A percentile compares a stretch with the other conserved stretches of the same genome.
phyloP scores from a whole-genome alignment of 2,329 filamentous ascomycete species.

The Fusarium graminum region DNA sequence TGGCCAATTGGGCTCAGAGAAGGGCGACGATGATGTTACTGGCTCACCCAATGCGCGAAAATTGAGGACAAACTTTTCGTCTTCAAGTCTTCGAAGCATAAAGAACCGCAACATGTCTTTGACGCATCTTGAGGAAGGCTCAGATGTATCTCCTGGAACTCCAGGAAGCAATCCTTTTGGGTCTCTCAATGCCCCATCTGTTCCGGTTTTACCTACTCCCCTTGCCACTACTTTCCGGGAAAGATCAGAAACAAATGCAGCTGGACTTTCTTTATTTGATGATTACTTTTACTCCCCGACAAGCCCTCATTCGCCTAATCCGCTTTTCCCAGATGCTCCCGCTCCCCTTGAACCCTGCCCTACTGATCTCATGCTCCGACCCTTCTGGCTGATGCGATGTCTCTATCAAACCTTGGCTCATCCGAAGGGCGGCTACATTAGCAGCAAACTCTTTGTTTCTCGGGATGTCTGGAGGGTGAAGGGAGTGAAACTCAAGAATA shows the following conservation, averaged over 20 bases:
- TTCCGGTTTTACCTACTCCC: constrained; percentile 77
- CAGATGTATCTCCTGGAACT: constrained; percentile 78
- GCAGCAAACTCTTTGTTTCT: constrained; percentile 90
- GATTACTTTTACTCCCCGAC: constrained; percentile 79
- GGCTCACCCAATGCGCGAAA: constrained; percentile 66
- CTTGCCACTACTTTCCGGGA: constrained; percentile 73
- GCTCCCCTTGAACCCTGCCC: constrained; percentile 91
- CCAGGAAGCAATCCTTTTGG: constrained; percentile 78
- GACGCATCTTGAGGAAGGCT: constrained; percentile 70
- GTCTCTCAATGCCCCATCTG: constrained; percentile 60
- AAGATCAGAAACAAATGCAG: constrained; percentile 67
- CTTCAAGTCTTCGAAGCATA: constrained; percentile 77
- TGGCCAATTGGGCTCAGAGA: constrained; percentile 50
- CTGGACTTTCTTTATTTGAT: constrained; percentile 84
- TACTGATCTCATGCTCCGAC: constrained; percentile 86
- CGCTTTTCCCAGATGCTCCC: constrained; percentile 73
- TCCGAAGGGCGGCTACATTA: constrained; percentile 90
- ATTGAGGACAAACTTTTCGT: constrained; percentile 76
- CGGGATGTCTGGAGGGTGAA: constrained; percentile 94
- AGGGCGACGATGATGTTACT: constrained; percentile 58
- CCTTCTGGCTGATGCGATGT: constrained; percentile 97
- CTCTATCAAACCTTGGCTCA: constrained; percentile 93
- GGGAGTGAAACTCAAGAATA: constrained; percentile 88
- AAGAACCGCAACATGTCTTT: constrained; percentile 81
- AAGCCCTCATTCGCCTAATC: constrained; percentile 74